Base-by-base conservation (phyloP, 2,329 filamentous ascomycete genomes). In the Trichophyton simii region DNA sequence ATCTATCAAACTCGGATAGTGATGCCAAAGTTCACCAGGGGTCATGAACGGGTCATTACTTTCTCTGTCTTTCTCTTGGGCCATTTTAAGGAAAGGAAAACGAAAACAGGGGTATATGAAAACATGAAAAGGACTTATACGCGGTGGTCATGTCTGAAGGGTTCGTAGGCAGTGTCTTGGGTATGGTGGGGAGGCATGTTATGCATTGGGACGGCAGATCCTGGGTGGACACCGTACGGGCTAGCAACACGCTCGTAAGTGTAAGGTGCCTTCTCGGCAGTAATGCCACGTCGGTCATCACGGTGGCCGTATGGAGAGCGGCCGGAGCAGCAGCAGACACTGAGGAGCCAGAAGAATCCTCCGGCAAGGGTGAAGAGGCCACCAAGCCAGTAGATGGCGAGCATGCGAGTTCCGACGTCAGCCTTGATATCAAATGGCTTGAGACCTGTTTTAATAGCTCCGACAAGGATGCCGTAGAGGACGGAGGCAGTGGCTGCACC, bases 331-430 rank as follows among this genome's bases (percentile, higher is more conserved):
- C 91, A 97, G 86, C 92, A 97, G 69, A 88, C 83, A 74, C 86
- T 89, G 73, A 95, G 84, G 70, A 91, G 78, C 92, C 94, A 97
- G 86, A 97, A 96, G 71, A 96, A 76, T 65, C 83, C 84, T 6
- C 87, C 87, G 48, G 75, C 88, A 38, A 94, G 72, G 64, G 87
- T 86, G 71, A 95, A 91, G 31, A 83, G 88, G 44, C 87, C 86
- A 50, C 86, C 86, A 63, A 97, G 79, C 89, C 91, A 96, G 68
- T 87, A 83, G 20, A 85, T 77, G 41, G 81, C 81, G 60, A 94
- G 84, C 77, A 88, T 92, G 63, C 79, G 77, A 34, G 73, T 82
- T 76, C 91, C 88, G 72, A 95, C 76, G 58, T 72, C 75, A 58
- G 84, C 83, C 3, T 82, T 74, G 67, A 92, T 86, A 64, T 87